Evolutionary conservation across 2,329 filamentous ascomycete species (phyloP), one percentile per base, ranked within the genome.

Genomic region (Diaporthe sp.): DNA sequence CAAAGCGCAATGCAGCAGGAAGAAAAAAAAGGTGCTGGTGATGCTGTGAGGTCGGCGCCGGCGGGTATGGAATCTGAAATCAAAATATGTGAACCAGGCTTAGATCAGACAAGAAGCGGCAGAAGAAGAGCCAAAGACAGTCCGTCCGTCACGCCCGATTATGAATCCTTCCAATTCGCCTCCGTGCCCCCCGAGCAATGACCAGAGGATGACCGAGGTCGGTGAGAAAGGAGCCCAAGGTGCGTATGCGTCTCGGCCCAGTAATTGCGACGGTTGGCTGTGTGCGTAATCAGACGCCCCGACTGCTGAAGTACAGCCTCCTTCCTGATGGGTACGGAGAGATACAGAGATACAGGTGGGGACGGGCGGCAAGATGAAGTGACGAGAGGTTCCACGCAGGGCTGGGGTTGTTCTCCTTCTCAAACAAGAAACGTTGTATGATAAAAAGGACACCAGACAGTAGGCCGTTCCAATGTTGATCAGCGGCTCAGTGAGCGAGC

Each of bases 321-420:
- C 75, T 76, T 61, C 73, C 75, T 44, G 55, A 76, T 59, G 37
- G 68, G 73, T 72, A 49, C 68, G 67, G 37, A 69, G 31, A 65
- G 61, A 31, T 69, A 75, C 62, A 70, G 58, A 46, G 42, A 73
- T 57, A 65, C 49, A 59, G 51, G 28, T 58, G 62, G 46, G 68
- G 13, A 55, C 17, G 25, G 6, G n/a, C 42, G 46, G 25, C n/a
- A 72, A 44, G 51, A 25, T 44, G 74, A 75, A 58, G 61, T 68
- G 67, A 75, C 49, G 65, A 61, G 42, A 71, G 9, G 58, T 46
- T 44, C 42, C 68, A 19, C 49, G 67, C 59, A 39, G 53, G 51
- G 72, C 15, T 42, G 46, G 37, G 42, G 28, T 25, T 44, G 34
- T 58, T 46, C 73, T 72, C 75, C 69, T 76, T 61, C 75, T 70